These are phyloP conservation scores for Penicillium steckii DNA, from an alignment of 495 filamentous ascomycete species.

Conservation along the genomic window DNA sequence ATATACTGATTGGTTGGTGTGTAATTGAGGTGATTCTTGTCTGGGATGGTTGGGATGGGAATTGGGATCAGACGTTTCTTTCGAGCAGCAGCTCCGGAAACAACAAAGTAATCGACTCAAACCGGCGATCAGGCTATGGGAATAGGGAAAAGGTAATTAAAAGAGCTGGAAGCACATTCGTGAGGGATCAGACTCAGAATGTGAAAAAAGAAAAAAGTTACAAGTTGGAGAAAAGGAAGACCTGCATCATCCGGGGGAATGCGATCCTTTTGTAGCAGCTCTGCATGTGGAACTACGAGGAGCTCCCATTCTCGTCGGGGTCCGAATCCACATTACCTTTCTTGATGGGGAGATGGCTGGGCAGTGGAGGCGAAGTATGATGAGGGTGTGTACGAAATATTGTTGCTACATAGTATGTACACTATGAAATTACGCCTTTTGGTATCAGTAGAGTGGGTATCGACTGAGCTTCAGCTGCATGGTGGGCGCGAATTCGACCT, in stretches of 20 bases:
- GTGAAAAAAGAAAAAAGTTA: constrained; percentile 1
- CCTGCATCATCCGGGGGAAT: not conserved
- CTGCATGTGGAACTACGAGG: not conserved
- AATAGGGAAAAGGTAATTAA: not conserved
- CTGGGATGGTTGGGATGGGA: constrained; percentile 12
- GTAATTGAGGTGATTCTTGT: constrained; percentile 1
- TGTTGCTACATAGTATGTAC: not conserved
- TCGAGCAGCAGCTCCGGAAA: constrained; percentile 25
- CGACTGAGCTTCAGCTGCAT: constrained; percentile 11
- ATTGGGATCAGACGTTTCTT: constrained; percentile 7
- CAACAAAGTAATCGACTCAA: constrained; percentile 22
- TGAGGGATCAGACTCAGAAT: constrained; percentile 1
- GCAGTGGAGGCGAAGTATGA: constrained; percentile 4
- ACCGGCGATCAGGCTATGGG: constrained; percentile 10
- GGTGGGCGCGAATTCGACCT: constrained; percentile 3
- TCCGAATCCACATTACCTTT: not conserved
- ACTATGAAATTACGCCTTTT: constrained; percentile 1
- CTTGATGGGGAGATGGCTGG: not conserved
- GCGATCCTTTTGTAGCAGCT: constrained; percentile 15
- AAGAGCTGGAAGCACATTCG: not conserved
- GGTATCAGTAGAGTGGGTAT: constrained; percentile 8
- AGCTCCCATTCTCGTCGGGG: not conserved
- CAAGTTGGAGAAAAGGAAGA: not conserved
- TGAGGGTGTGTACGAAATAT: too few species aligned
- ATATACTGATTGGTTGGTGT: not conserved